Evolutionary conservation across 2,329 filamentous ascomycete species (phyloP).

Genomic region (Xylaria sp.): DNA sequence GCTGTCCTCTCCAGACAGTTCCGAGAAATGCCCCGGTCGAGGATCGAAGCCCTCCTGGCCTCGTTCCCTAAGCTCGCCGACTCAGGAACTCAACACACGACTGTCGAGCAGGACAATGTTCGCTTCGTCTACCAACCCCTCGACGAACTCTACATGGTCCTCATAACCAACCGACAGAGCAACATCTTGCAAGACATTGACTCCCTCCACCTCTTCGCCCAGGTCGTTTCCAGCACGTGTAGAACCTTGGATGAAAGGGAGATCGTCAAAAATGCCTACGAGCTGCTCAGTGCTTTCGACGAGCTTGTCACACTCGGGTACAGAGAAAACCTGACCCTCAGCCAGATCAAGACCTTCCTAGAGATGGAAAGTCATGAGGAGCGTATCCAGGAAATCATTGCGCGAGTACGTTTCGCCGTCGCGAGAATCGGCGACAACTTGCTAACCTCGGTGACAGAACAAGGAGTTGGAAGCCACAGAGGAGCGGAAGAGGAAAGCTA

Average conservation of each 20-base stretch:
- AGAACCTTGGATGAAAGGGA: slow-evolving; percentile 95
- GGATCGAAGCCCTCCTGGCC: slow-evolving; percentile 94
- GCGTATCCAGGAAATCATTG: slow-evolving; percentile 98
- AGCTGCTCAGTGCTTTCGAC: slow-evolving; percentile 95
- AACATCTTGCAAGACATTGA: slow-evolving; percentile 99
- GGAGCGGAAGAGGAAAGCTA: slow-evolving; percentile 97
- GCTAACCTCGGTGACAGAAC: slow-evolving; percentile 68
- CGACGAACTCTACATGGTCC: slow-evolving; percentile 99
- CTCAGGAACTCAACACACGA: slow-evolving; percentile 95
- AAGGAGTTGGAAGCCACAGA: slow-evolving; percentile 98
- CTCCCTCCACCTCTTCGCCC: slow-evolving; percentile 95
- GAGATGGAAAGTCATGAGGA: slow-evolving; percentile 99
- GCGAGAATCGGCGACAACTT: slow-evolving; percentile 17
- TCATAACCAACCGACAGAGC: slow-evolving; percentile 99
- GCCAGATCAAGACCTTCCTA: slow-evolving; percentile 98
- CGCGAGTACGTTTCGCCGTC: slow-evolving; percentile 68
- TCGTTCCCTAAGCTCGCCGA: slow-evolving; percentile 98
- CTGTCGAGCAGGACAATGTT: slow-evolving; percentile 98
- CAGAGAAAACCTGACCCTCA: slow-evolving; percentile 93
- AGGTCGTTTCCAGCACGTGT: slow-evolving; percentile 96
- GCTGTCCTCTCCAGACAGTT: slow-evolving; percentile 98
- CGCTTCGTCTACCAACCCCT: slow-evolving; percentile 99
- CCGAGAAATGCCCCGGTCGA: slow-evolving; percentile 94
- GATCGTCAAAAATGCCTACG: slow-evolving; percentile 93
- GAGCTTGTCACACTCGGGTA: slow-evolving; percentile 97